Evolutionary conservation across 257 asterid species (phyloP).

Genomic region (Haberlea rhodopensis): DNA sequence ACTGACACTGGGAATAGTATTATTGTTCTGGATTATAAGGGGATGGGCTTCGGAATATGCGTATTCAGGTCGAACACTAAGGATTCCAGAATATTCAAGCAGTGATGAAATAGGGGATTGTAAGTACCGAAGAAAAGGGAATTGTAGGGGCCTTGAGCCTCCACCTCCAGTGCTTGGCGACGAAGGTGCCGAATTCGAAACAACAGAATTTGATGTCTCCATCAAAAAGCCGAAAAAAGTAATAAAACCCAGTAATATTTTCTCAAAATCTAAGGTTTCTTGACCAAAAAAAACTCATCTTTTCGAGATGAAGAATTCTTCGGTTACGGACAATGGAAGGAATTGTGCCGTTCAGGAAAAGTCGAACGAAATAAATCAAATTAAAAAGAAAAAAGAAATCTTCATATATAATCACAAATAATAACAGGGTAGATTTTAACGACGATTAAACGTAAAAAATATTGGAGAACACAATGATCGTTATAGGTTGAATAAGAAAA

Average conservation of each 20-base stretch:
- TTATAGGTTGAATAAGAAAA: too few relatives aligned
- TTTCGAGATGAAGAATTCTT: slow-evolving; percentile 27
- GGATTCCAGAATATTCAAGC: slow-evolving; percentile 63
- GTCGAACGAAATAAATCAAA: too few relatives aligned
- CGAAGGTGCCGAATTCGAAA: slow-evolving; percentile 32
- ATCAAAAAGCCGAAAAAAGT: slow-evolving; percentile 23
- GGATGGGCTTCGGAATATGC: slow-evolving; percentile 47
- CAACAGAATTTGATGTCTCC: slow-evolving; percentile 53
- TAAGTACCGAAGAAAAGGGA: slow-evolving; percentile 45
- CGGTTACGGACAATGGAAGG: too few relatives aligned
- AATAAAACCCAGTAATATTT: slow-evolving; percentile 4
- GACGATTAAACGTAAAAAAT: neutral
- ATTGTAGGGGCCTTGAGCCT: slow-evolving; percentile 35
- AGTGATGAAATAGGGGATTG: slow-evolving; percentile 54
- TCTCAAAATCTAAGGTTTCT: slow-evolving; percentile 23
- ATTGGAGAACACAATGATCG: neutral
- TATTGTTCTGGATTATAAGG: slow-evolving; percentile 28
- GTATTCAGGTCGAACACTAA: slow-evolving; percentile 53
- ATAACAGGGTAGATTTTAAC: too few relatives aligned
- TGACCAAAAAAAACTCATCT: too few relatives aligned
- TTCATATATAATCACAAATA: too few relatives aligned
- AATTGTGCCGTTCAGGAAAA: too few relatives aligned
- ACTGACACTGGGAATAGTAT: slow-evolving; percentile 16
- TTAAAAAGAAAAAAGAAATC: too few relatives aligned
- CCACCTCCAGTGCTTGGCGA: slow-evolving; percentile 39